Conservation (phyloP, 2,329 filamentous ascomycete genomes). For the Aotearoamyces nothofagi region DNA sequence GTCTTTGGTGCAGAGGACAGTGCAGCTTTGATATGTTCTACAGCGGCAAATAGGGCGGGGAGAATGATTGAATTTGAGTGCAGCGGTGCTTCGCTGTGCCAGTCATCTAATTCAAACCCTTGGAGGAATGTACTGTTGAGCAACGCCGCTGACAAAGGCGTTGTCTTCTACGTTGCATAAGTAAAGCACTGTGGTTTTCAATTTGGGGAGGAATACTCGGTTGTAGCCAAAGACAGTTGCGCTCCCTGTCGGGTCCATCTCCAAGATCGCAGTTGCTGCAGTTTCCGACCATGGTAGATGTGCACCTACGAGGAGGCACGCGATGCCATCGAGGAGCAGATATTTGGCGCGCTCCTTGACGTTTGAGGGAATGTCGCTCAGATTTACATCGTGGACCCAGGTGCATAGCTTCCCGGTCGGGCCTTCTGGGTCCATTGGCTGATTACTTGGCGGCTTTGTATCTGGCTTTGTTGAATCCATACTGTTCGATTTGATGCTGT, state of each 20-base stretch:
- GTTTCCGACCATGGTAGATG: constrained; percentile 25
- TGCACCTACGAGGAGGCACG: constrained; percentile 24
- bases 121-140: constrained; percentile 29
- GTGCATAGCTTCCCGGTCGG: constrained; percentile 14
- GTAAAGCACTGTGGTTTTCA: too few relatives aligned
- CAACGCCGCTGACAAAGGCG: constrained; percentile 23
- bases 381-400: constrained; percentile 16
- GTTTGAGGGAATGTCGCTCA: constrained; percentile 19
- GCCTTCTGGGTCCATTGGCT: constrained; percentile 7
- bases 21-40: constrained; percentile 5
- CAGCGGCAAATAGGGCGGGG: constrained; percentile 24
- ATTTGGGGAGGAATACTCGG: too few relatives aligned
- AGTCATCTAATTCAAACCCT: constrained; percentile 28
- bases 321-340: constrained; percentile 26
- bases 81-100: constrained; percentile 24
- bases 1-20: too few relatives aligned
- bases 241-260: constrained; percentile 19
- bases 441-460: too few relatives aligned
- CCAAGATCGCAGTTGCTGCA: constrained; percentile 18
- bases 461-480: too few relatives aligned
- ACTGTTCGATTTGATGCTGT: too few relatives aligned
- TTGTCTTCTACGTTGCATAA: too few relatives aligned
- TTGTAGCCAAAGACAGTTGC: constrained; percentile 15
- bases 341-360: constrained; percentile 23
- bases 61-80: constrained; percentile 23